Conservation (phyloP, 2,329 filamentous ascomycete species). For the Pestalotiopsis sp. region DNA sequence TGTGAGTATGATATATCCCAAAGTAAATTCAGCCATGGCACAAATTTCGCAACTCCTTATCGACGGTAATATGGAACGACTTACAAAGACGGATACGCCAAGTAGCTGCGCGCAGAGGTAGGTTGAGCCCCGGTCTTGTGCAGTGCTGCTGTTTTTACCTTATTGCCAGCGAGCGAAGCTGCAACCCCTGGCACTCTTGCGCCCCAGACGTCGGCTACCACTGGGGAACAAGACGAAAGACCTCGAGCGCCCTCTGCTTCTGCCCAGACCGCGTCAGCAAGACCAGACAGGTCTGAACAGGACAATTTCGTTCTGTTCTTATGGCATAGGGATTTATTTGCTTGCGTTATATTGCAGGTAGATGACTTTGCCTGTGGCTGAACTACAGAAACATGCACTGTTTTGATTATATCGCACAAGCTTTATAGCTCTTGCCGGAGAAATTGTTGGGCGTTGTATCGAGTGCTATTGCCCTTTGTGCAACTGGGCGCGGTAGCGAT, state of each 20-base stretch:
- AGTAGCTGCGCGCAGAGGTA: slow-evolving; percentile 3
- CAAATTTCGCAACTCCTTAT: neutral
- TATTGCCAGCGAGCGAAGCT: neutral
- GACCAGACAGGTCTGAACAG: no score
- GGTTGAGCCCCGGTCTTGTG: slow-evolving; percentile 15
- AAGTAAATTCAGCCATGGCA: neutral
- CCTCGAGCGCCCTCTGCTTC: neutral
- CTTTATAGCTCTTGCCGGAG: neutral
- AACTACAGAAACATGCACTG: neutral
- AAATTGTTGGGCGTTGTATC: neutral
- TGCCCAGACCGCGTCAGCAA: no score
- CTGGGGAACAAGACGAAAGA: neutral
- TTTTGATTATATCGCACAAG: neutral
- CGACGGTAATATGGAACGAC: slow-evolving; percentile 4
- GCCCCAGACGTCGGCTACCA: neutral
- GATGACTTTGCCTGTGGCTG: neutral
- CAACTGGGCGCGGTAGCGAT: neutral
- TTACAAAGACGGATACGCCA: neutral
- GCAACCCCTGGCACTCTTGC: neutral
- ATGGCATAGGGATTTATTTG: no score
- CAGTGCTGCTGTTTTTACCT: slow-evolving; percentile 14
- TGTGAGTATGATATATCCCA: neutral
- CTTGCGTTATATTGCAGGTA: neutral
- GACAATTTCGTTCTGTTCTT: no score
- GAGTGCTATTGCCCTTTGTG: neutral